These are phyloP conservation scores for Botrytis byssoidea DNA, from an alignment of 2,329 filamentous ascomycete species.

Conservation along the genomic window DNA sequence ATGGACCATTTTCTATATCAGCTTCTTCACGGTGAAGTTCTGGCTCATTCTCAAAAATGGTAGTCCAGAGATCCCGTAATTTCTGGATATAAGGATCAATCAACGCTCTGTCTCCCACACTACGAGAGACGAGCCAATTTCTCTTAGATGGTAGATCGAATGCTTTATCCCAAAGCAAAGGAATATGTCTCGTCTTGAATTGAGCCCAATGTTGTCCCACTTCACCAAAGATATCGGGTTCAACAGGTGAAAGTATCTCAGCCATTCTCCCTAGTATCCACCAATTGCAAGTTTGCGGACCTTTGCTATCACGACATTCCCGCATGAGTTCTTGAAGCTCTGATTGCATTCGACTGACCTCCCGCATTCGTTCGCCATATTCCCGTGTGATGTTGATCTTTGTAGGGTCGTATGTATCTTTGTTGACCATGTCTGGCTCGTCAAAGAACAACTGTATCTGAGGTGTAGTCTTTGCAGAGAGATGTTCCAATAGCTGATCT, in stretches of 20 bases:
- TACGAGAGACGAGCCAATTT: background rate
- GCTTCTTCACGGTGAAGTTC: conserved; percentile 1
- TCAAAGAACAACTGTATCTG: conserved; percentile 1
- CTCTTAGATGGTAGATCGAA: background rate
- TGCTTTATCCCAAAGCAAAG: conserved; percentile 12
- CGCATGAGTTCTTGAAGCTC: background rate
- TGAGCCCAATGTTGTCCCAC: conserved; percentile 10
- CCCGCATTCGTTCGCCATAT: conserved; percentile 4
- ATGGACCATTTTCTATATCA: background rate
- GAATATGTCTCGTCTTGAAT: conserved; percentile 6
- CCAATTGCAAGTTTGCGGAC: background rate
- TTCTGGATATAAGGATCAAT: background rate
- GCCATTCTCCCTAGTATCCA: conserved; percentile 12
- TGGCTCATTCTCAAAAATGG: background rate
- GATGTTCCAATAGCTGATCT: conserved; percentile 11
- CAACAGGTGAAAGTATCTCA: conserved; percentile 11
- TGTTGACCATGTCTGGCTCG: conserved; percentile 17
- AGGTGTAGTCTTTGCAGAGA: conserved; percentile 10
- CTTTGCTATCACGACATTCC: background rate
- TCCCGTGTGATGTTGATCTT: conserved; percentile 9
- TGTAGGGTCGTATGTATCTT: conserved; percentile 6
- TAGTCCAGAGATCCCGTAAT: background rate
- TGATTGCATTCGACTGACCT: background rate
- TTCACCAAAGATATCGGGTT: conserved; percentile 8
- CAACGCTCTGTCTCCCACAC: background rate